Percentiles rank a stretch among this genome's conserved stretches.
Conservation (phyloP, 192 early-diverging fungal genomes). For the Kickxella alabastrina region DNA sequence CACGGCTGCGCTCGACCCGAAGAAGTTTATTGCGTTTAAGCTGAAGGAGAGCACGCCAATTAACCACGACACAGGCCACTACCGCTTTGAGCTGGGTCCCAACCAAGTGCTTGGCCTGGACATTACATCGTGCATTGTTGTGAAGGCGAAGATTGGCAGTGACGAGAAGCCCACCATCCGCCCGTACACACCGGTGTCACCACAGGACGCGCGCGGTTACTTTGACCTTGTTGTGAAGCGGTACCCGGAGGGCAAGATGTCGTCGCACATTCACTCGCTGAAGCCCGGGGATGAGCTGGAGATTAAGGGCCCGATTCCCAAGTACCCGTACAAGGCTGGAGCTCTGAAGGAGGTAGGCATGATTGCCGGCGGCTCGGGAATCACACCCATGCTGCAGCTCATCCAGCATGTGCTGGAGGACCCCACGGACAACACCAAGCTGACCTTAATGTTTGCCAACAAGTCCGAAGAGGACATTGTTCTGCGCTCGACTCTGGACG, state of each 20-base stretch:
- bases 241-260: conserved; percentile 67
- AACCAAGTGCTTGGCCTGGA: conserved; percentile 65
- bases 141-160: conserved; percentile 56
- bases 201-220: conserved; percentile 55
- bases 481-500: conserved; percentile 64
- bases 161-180: conserved; percentile 68
- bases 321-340: conserved; percentile 65
- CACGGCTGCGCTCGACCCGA: conserved; percentile 36
- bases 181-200: conserved; percentile 76
- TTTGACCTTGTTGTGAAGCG: conserved; percentile 83
- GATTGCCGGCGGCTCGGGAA: conserved; percentile 84
- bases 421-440: conserved; percentile 62
- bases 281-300: conserved; percentile 69
- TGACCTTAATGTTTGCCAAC: conserved; percentile 77
- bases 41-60: conserved; percentile 53
- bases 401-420: conserved; percentile 63
- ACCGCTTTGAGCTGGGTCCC: conserved; percentile 67
- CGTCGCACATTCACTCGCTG: conserved; percentile 61
- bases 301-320: conserved; percentile 78
- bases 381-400: conserved; percentile 81
- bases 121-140: conserved; percentile 76
- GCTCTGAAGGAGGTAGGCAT: conserved; percentile 65
- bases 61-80: conserved; percentile 66
- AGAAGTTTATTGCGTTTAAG: conserved; percentile 44
- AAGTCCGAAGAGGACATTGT: conserved; percentile 74